Conservation (phyloP, 163 green algal species). For the Chlorella variabilis region DNA sequence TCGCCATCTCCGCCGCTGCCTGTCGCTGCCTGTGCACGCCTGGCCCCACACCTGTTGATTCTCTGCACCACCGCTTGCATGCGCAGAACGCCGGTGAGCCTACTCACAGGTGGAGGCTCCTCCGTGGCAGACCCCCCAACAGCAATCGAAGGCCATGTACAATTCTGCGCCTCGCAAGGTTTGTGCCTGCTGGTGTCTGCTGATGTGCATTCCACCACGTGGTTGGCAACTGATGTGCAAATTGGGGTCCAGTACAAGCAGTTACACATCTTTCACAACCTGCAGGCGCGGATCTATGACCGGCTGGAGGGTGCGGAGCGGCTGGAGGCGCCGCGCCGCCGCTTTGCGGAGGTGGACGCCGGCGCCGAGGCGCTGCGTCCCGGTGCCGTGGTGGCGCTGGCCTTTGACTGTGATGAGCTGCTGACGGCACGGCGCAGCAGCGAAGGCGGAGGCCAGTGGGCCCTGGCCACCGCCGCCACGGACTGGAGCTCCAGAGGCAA, state of each 20-base stretch:
- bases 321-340: not conserved
- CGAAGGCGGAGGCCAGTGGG: not conserved
- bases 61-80: no score
- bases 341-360: slow-evolving; percentile 20
- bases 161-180: not conserved
- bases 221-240: no score
- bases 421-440: not conserved
- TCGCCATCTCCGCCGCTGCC: not conserved
- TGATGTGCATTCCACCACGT: no score
- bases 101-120: no score
- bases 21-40: not conserved
- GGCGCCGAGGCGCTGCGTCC: slow-evolving; percentile 9
- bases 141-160: not conserved
- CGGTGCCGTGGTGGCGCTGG: slow-evolving; percentile 13
- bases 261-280: no score
- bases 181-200: no score
- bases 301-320: slow-evolving; percentile 20
- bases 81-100: no score
- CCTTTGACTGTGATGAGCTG: slow-evolving; percentile 27
- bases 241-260: no score
- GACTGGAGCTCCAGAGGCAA: slow-evolving; percentile 30
- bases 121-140: no score
- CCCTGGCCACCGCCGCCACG: not conserved
- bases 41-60: no score
- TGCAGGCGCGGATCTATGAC: slow-evolving; percentile 24